These are phyloP conservation scores for Penicillium sp. DNA, from an alignment of 2,329 filamentous ascomycete genomes.

Conservation along the genomic window DNA sequence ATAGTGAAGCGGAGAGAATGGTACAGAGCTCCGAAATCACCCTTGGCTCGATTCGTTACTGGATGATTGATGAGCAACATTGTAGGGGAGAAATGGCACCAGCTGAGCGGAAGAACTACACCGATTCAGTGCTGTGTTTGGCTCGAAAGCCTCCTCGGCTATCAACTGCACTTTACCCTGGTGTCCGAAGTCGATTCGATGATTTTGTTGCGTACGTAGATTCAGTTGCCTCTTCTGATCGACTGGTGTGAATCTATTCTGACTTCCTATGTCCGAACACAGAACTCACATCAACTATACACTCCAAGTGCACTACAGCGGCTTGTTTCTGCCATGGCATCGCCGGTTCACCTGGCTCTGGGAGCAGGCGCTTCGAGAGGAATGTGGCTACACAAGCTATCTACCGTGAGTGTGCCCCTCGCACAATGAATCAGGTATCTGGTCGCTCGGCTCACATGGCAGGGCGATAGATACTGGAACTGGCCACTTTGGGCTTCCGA, in stretches of 20 bases:
- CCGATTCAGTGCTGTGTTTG: slow-evolving; percentile 22
- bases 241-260: not conserved
- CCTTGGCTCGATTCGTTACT: not conserved
- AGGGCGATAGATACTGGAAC: slow-evolving; percentile 38
- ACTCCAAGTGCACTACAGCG: slow-evolving; percentile 18
- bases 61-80: not conserved
- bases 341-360: slow-evolving; percentile 27
- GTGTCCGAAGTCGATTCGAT: slow-evolving; percentile 23
- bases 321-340: slow-evolving; percentile 29
- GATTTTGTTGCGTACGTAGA: slow-evolving; percentile 25
- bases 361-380: slow-evolving; percentile 25
- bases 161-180: slow-evolving; percentile 18
- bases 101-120: slow-evolving; percentile 19
- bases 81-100: slow-evolving; percentile 17
- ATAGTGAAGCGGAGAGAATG: slow-evolving; percentile 12
- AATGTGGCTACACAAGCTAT: slow-evolving; percentile 33
- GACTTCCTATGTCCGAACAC: not conserved
- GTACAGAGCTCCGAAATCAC: slow-evolving; percentile 1
- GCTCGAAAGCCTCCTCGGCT: slow-evolving; percentile 16
- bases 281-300: slow-evolving; percentile 27
- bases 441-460: not conserved
- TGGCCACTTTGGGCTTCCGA: slow-evolving; percentile 38
- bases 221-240: not conserved
- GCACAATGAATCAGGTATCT: too few relatives aligned
- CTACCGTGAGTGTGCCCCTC: slow-evolving; percentile 12